Percentiles rank a stretch among this genome's conserved stretches.
Conservation (phyloP, 192 early-diverging fungal genomes). For the Rhizoclosmatium globosum region DNA sequence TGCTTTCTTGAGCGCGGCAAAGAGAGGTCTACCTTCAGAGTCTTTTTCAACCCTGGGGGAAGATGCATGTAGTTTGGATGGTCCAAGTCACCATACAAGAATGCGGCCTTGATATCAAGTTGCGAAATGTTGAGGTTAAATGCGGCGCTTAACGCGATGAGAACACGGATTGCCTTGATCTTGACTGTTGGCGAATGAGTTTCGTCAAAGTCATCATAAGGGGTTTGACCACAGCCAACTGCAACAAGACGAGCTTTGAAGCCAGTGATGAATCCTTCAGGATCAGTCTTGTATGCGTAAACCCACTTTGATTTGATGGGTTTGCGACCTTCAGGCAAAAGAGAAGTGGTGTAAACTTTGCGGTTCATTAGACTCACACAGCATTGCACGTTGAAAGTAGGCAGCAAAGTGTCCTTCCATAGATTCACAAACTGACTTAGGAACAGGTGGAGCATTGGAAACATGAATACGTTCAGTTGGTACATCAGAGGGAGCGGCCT, state of each 20-base stretch:
- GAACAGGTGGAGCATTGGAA: neutral
- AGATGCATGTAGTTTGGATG: neutral
- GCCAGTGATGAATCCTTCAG: neutral
- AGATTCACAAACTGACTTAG: neutral
- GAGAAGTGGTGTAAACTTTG: too few species aligned
- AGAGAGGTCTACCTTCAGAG: neutral
- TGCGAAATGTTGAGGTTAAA: neutral
- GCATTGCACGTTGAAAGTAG: neutral
- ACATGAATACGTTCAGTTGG: neutral
- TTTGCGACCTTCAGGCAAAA: neutral
- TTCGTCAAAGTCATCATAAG: too few species aligned
- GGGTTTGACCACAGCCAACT: too few species aligned
- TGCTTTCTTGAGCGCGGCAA: neutral
- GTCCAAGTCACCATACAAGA: too few species aligned
- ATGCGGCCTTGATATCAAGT: neutral
- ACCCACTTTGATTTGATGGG: slow-evolving; percentile 6
- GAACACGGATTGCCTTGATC: too few species aligned
- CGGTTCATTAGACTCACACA: neutral
- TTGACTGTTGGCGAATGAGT: too few species aligned
- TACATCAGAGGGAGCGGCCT: neutral
- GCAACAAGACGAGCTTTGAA: too few species aligned
- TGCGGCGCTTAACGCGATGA: too few species aligned
- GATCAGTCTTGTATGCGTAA: neutral
- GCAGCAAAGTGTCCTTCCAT: neutral
- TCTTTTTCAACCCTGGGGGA: neutral